Conservation (phyloP, 192 early-diverging fungal genomes). For the Haplosporangium gracile region DNA sequence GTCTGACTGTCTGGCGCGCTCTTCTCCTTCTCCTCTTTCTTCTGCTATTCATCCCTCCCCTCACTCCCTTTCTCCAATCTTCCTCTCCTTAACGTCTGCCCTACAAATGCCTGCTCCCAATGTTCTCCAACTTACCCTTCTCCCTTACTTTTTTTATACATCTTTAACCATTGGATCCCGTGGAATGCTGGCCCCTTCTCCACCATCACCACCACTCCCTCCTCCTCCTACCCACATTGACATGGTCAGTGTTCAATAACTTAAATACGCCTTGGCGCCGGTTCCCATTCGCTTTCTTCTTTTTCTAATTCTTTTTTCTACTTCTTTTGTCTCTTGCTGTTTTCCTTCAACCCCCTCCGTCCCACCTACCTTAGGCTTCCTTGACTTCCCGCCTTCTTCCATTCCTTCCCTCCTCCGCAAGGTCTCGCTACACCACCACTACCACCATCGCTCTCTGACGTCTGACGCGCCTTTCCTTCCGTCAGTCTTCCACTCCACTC, state of each 20-base stretch:
- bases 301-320: background rate
- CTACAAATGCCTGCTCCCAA: background rate
- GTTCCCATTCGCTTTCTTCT: background rate
- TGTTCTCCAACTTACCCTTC: background rate
- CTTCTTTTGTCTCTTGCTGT: background rate
- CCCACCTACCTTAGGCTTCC: background rate
- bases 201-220: background rate
- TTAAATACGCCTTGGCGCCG: conserved; percentile 16
- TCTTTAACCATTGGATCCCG: background rate
- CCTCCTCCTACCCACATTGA: background rate
- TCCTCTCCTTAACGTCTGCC: background rate
- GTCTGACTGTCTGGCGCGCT: background rate
- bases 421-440: background rate
- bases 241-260: background rate
- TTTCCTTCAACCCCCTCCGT: background rate
- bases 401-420: background rate
- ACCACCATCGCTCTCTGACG: background rate
- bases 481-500: background rate
- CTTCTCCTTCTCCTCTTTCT: background rate
- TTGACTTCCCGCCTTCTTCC: background rate
- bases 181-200: background rate
- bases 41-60: background rate
- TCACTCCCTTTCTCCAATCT: background rate
- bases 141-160: background rate
- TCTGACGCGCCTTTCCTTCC: background rate